Evolutionary conservation across 768 basidiomycete species (phyloP).

Genomic region (Russula sp.): DNA sequence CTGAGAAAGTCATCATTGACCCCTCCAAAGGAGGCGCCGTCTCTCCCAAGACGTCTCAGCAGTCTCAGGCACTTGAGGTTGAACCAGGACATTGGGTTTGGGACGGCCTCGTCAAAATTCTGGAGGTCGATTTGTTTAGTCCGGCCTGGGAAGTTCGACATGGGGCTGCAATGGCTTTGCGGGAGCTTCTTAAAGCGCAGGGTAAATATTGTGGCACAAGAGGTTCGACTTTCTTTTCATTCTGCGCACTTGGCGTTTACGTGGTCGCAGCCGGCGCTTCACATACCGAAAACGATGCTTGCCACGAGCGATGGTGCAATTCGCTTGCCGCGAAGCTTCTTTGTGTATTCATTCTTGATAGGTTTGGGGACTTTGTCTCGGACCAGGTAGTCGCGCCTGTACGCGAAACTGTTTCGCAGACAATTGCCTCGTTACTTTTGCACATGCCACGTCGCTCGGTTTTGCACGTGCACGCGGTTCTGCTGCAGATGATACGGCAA

Average conservation of each 20-base stretch:
- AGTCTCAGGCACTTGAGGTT: slow-evolving; percentile 75
- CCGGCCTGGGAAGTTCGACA: slow-evolving; percentile 92
- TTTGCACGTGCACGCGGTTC: slow-evolving; percentile 72
- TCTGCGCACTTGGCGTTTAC: slow-evolving; percentile 7
- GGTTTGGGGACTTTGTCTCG: slow-evolving; percentile 97
- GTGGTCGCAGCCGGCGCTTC: slow-evolving; percentile 47
- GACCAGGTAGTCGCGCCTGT: slow-evolving; percentile 98
- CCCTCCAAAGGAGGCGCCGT: slow-evolving; percentile 84
- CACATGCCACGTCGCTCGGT: slow-evolving; percentile 85
- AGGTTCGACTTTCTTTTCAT: slow-evolving; percentile 42
- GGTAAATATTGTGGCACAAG: slow-evolving; percentile 80
- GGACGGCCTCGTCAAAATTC: slow-evolving; percentile 75
- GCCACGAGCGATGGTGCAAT: slow-evolving; percentile 88
- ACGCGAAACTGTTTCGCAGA: slow-evolving; percentile 93
- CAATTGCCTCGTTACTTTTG: slow-evolving; percentile 81
- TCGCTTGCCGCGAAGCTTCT: slow-evolving; percentile 81
- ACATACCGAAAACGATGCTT: slow-evolving; percentile 55
- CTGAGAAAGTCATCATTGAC: slow-evolving; percentile 73
- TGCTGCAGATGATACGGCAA: slow-evolving; percentile 93
- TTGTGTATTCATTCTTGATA: slow-evolving; percentile 87
- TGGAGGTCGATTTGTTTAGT: slow-evolving; percentile 82
- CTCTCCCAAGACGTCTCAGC: slow-evolving; percentile 70
- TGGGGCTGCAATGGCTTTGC: slow-evolving; percentile 86
- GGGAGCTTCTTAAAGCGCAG: slow-evolving; percentile 83
- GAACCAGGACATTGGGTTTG: slow-evolving; percentile 77